These are phyloP conservation scores for Eucalyptus sp. DNA, from an alignment of 345 rosid species.

Conservation along the genomic window DNA sequence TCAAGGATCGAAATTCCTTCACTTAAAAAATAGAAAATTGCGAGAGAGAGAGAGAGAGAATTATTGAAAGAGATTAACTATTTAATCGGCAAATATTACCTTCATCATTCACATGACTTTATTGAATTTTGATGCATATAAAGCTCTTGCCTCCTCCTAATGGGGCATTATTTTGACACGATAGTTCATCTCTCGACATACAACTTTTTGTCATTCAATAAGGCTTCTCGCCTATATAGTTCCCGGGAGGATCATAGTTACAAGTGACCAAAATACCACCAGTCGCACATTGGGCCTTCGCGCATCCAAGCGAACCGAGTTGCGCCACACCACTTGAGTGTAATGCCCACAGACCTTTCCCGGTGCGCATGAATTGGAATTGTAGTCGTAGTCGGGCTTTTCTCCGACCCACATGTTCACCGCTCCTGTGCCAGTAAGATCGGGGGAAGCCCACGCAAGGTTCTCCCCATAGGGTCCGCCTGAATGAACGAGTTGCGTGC, in stretches of 20 bases:
- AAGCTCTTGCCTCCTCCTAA: not conserved
- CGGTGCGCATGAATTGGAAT: not conserved
- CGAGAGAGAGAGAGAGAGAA: not conserved
- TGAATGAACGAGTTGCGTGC: conserved; percentile 5
- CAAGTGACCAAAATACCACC: conserved; percentile 6
- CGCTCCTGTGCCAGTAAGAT: not conserved
- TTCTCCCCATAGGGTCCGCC: not conserved
- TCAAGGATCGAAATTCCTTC: not conserved
- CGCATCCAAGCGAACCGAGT: not conserved
- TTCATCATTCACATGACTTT: not conserved
- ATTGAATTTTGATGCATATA: not conserved
- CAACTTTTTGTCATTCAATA: not conserved
- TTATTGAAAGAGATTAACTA: not conserved
- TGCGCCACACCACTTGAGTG: conserved; percentile 4
- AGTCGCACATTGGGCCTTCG: not conserved
- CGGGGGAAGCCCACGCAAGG: not conserved
- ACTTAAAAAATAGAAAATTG: not conserved
- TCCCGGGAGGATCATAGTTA: conserved; percentile 11
- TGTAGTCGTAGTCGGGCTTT: not conserved
- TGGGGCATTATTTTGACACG: not conserved
- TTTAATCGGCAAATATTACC: not conserved
- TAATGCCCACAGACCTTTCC: not conserved
- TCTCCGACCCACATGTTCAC: not conserved
- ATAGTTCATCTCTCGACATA: not conserved
- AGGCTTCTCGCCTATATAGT: not conserved